phyloP scores from a whole-genome alignment of 2,329 filamentous ascomycete species.

The Leptosphaerulina australis region DNA sequence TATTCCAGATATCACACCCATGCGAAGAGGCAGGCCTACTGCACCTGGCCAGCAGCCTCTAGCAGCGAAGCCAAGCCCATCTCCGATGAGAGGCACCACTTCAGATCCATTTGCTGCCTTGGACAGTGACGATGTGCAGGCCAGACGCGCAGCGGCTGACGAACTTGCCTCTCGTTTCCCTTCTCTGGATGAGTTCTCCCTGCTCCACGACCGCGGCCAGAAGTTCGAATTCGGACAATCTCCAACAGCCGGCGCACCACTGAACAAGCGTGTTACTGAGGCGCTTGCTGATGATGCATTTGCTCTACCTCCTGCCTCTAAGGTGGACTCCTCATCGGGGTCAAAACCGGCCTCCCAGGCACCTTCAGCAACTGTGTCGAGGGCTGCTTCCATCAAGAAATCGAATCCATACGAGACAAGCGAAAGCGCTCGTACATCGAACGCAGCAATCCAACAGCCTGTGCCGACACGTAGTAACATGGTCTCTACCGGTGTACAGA shows the following conservation, averaged over 20 bases:
- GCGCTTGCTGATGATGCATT: conserved; percentile 87
- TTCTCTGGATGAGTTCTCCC: conserved; percentile 88
- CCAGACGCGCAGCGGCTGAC: conserved; percentile 64
- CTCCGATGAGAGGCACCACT: conserved; percentile 70
- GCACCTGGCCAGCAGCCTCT: conserved; percentile 54
- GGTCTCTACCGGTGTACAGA: conserved; percentile 83
- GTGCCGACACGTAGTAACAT: conserved; percentile 59
- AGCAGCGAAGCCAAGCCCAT: conserved; percentile 64
- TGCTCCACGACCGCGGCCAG: conserved; percentile 81
- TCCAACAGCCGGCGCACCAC: conserved; percentile 52
- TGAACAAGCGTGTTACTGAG: conserved; percentile 72
- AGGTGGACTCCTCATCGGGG: conserved; percentile 37
- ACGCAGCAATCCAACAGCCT: conserved; percentile 49
- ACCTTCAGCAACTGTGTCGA: conserved; percentile 39
- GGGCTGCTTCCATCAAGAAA: conserved; percentile 43
- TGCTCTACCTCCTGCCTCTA: conserved; percentile 53
- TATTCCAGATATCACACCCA: conserved; percentile 89
- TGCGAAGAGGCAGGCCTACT: conserved; percentile 83
- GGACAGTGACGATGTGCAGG: conserved; percentile 66
- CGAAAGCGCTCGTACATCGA: conserved; percentile 31
- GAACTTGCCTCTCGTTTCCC: conserved; percentile 87
- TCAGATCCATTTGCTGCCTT: conserved; percentile 90
- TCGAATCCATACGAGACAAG: conserved; percentile 20
- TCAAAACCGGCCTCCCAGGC: conserved; percentile 38
- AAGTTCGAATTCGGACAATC: conserved; percentile 78